A percentile compares a stretch with the other conserved stretches of the same genome.
These are phyloP conservation scores for Pythium insidiosum DNA, from an alignment of 352 stramenopile species.

Conservation along the genomic window DNA sequence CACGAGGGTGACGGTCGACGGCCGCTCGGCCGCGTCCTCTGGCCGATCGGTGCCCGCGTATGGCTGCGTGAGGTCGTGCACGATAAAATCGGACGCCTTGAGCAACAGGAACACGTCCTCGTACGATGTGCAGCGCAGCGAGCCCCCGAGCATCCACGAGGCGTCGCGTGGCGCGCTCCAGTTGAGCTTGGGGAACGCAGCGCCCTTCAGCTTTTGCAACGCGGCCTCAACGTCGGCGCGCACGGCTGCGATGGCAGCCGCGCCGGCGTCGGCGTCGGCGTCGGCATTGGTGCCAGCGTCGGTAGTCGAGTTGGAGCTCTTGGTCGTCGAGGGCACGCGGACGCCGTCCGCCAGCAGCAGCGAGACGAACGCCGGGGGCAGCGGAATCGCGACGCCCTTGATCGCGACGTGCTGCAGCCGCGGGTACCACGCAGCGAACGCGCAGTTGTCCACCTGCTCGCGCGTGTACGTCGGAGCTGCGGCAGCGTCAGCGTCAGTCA, in stretches of 20 bases:
- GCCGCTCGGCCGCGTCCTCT: neutral
- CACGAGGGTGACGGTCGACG: conserved; percentile 62
- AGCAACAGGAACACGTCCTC: conserved; percentile 81
- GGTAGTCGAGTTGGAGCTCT: conserved; percentile 15
- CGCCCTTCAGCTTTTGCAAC: conserved; percentile 54
- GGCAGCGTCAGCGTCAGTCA: too few species aligned
- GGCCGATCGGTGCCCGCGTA: conserved; percentile 42
- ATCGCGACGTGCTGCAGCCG: conserved; percentile 48
- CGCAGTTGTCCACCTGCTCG: conserved; percentile 74
- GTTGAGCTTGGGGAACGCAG: conserved; percentile 89
- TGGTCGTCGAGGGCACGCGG: conserved; percentile 19
- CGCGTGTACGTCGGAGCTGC: conserved; percentile 43
- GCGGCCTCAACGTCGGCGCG: conserved; percentile 51
- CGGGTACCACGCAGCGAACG: conserved; percentile 66
- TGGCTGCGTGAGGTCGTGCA: conserved; percentile 85
- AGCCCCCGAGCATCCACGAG: conserved; percentile 84
- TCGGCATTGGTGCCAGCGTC: conserved; percentile 12
- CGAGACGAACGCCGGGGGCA: conserved; percentile 45
- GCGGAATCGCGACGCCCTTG: conserved; percentile 43
- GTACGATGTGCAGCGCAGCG: conserved; percentile 69
- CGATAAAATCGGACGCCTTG: conserved; percentile 82
- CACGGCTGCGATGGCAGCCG: conserved; percentile 16
- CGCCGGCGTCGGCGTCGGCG: conserved; percentile 18
- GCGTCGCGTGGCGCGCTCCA: conserved; percentile 92
- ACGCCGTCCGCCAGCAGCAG: conserved; percentile 66